Conservation (phyloP, 2,329 filamentous ascomycete species). For the Exserohilum rostratum region DNA sequence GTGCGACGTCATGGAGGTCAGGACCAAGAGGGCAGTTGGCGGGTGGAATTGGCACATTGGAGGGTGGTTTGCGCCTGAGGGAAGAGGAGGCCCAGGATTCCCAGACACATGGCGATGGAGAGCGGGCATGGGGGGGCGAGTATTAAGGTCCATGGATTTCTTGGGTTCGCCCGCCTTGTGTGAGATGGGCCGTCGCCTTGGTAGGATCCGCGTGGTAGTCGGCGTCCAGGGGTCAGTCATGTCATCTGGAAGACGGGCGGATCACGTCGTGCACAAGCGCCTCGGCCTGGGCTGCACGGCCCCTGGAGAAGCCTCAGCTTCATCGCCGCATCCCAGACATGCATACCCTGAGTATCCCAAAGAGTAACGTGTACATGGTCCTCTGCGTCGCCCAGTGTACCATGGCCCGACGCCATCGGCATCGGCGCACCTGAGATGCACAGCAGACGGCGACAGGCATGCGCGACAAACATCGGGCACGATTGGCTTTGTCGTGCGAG, state of each 20-base stretch:
- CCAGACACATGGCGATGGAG: constrained; percentile 2
- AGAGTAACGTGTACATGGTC: background rate
- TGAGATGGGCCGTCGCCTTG: constrained; percentile 11
- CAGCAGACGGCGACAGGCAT: background rate
- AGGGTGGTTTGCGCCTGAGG: background rate
- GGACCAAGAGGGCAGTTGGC: background rate
- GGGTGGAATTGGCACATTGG: background rate
- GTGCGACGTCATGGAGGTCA: constrained; percentile 10
- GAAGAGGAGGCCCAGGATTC: background rate
- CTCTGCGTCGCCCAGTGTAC: background rate
- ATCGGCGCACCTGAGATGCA: background rate
- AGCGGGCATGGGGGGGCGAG: constrained; percentile 9
- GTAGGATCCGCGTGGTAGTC: constrained; percentile 13
- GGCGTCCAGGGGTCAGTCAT: constrained; percentile 17
- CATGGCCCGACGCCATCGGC: background rate
- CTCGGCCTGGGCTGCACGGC: constrained; percentile 2
- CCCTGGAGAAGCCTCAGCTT: constrained; percentile 5
- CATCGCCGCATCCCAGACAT: constrained; percentile 16
- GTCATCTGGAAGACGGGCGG: constrained; percentile 14
- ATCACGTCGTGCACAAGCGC: constrained; percentile 10
- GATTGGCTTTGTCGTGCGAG: background rate
- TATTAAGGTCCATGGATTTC: constrained; percentile 20
- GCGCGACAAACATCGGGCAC: background rate
- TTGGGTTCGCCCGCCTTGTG: constrained; percentile 9
- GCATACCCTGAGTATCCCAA: constrained; percentile 11